phyloP scores from a whole-genome alignment of 352 stramenopile genomes.

The Phytophthora lateralis region DNA sequence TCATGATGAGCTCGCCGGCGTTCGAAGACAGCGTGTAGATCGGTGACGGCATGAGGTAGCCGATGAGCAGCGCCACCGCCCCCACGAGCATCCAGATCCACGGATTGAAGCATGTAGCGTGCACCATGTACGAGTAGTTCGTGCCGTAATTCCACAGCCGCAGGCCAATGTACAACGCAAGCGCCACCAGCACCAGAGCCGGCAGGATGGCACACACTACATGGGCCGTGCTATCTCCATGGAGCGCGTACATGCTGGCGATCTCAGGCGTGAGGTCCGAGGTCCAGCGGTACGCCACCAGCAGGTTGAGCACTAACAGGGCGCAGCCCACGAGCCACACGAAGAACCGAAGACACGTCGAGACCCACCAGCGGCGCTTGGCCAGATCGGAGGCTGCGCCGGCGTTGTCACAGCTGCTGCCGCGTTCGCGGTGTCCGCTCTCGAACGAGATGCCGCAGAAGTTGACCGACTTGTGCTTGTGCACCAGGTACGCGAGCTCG shows the following conservation, averaged over 20 bases:
- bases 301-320: constrained; percentile 72
- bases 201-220: constrained; percentile 66
- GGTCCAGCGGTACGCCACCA: constrained; percentile 72
- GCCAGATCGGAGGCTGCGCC: constrained; percentile 28
- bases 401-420: constrained; percentile 29
- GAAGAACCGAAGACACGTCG: constrained; percentile 64
- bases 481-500: constrained; percentile 89
- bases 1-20: constrained; percentile 76
- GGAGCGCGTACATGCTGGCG: constrained; percentile 72
- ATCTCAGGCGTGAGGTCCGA: constrained; percentile 47
- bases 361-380: constrained; percentile 40
- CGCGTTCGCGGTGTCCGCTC: constrained; percentile 57
- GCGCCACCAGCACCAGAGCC: constrained; percentile 65
- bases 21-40: constrained; percentile 82
- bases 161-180: constrained; percentile 78
- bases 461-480: constrained; percentile 91
- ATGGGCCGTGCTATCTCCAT: constrained; percentile 65
- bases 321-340: constrained; percentile 71
- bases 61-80: constrained; percentile 62
- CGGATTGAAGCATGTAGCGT: constrained; percentile 86
- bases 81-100: constrained; percentile 91
- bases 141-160: constrained; percentile 87
- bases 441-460: constrained; percentile 92
- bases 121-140: constrained; percentile 86
- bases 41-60: constrained; percentile 76